Conservation (phyloP, 2,329 filamentous ascomycete species). For the Calonectria pseudoturangicola region DNA sequence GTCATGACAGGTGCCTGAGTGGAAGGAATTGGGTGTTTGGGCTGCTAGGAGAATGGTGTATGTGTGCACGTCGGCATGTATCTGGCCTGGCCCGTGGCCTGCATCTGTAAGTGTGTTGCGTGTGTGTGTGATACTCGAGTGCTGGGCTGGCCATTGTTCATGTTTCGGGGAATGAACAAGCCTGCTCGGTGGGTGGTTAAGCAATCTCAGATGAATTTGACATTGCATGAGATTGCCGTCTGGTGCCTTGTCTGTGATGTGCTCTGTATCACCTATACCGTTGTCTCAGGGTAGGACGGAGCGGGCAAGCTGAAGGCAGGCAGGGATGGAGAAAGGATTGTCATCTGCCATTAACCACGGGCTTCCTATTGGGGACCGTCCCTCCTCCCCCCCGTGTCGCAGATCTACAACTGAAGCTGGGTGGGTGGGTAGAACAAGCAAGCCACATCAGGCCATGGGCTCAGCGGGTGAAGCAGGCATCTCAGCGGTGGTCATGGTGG, state of each 20-base stretch:
- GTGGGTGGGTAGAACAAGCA: constrained; percentile 41
- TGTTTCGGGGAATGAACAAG: constrained; percentile 19
- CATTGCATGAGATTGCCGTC: constrained; percentile 14
- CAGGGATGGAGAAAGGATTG: not conserved
- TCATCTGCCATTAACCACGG: constrained; percentile 5
- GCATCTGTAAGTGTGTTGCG: not conserved
- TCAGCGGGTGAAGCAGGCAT: constrained; percentile 37
- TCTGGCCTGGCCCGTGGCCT: not conserved
- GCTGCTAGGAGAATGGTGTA: not conserved
- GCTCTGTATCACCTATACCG: constrained; percentile 1
- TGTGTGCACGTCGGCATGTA: constrained; percentile 2
- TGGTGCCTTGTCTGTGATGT: constrained; percentile 14
- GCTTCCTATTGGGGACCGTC: constrained; percentile 21
- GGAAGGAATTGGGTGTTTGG: constrained; percentile 12
- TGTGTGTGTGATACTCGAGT: constrained; percentile 30
- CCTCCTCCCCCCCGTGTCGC: constrained; percentile 29
- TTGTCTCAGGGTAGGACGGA: constrained; percentile 33
- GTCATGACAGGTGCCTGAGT: constrained; percentile 15
- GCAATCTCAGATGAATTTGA: constrained; percentile 23
- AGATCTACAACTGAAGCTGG: constrained; percentile 35
- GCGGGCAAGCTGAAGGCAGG: constrained; percentile 14
- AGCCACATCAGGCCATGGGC: constrained; percentile 43
- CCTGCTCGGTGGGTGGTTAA: not conserved
- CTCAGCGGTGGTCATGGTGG: constrained; percentile 22
- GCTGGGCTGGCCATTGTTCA: constrained; percentile 24